Conservation (phyloP, 768 basidiomycete genomes). For the Myochromella boudieri region DNA sequence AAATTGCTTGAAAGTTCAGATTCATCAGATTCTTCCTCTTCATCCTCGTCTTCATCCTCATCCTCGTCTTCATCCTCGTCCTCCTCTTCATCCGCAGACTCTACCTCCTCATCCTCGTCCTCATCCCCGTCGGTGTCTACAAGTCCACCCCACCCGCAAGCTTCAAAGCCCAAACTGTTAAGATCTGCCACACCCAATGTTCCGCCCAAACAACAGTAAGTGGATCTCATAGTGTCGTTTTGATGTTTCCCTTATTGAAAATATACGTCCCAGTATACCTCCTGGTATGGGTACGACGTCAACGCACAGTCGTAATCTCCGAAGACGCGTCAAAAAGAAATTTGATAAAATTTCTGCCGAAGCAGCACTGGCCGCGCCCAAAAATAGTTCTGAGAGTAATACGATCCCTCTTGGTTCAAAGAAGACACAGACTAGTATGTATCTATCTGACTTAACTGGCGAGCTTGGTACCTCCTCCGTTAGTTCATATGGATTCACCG, state of each 20-base stretch:
- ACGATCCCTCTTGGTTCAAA: slow-evolving; percentile 40
- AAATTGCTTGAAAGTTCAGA: slow-evolving; percentile 20
- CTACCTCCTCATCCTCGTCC: slow-evolving; percentile 25
- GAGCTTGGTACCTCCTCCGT: slow-evolving; percentile 14
- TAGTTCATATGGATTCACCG: slow-evolving; percentile 8
- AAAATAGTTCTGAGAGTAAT: slow-evolving; percentile 41
- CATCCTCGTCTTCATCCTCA: slow-evolving; percentile 32
- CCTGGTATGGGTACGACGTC: slow-evolving; percentile 18
- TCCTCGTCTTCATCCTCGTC: slow-evolving; percentile 13
- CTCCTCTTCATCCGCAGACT: slow-evolving; percentile 25
- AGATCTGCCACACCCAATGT: not conserved
- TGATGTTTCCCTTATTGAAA: too few species aligned
- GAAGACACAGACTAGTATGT: not conserved
- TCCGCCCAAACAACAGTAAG: too few species aligned
- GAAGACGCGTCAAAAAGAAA: slow-evolving; percentile 18
- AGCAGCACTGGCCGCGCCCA: slow-evolving; percentile 20
- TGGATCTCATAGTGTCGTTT: too few species aligned
- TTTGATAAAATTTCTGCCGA: slow-evolving; percentile 21
- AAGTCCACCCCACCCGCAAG: slow-evolving; percentile 9
- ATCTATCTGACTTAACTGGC: not conserved
- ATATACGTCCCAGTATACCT: too few species aligned
- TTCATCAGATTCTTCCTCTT: slow-evolving; percentile 21
- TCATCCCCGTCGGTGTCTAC: slow-evolving; percentile 22
- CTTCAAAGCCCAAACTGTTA: slow-evolving; percentile 11
- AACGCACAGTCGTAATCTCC: slow-evolving; percentile 14